Base-by-base conservation (phyloP, 2,329 filamentous ascomycete species). In the Blastomyces emzantsi region DNA sequence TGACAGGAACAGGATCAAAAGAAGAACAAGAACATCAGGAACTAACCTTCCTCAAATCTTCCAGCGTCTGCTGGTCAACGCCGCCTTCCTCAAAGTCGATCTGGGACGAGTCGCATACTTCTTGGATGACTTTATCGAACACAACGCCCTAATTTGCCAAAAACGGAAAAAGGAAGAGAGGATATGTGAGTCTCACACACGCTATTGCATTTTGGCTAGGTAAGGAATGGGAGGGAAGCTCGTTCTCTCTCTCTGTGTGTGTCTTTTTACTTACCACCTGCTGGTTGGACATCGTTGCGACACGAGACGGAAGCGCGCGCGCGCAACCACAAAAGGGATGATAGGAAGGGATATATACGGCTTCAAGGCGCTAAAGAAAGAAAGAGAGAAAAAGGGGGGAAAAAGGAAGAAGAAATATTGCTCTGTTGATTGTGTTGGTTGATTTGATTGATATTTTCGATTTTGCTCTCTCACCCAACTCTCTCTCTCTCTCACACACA, bases 61-160 rank as follows among this genome's bases (percentile, higher is more conserved):
- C 86, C 72, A 99, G 80, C 61, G 93, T 93, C 70, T 85, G 82
- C 75, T 93, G 89, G 71, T 96, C 91, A 68, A 97, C 89, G 71
- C 94, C 94, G 70, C 89, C 91, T 79, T 99, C 94, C 77, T 99
- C 94, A 75, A 99, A 97, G 78, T 97, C 94, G 73, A 93, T 90
- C 73, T 90, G 85, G 73, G 93, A 97, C 69, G 88, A 87, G 71
- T 93, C 89, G 77, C 97, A 90, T 73, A 99, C 92, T 80, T 90
- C 89, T 70, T 93, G 88, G 77, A 97, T 90, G 74, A 99, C 92
- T 79, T 94, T 90, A 67, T 88, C 82, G 73, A 97, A 99, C 73
- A 97, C 88, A 69, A 80, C 79, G 72, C 94, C 94, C 80, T 87
- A 59, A 25, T 60, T 47, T 30, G 47, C 15, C 39, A 56, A 43